Conservation (phyloP, 2,329 filamentous ascomycete species). For the Aspergillus calidoustus region DNA sequence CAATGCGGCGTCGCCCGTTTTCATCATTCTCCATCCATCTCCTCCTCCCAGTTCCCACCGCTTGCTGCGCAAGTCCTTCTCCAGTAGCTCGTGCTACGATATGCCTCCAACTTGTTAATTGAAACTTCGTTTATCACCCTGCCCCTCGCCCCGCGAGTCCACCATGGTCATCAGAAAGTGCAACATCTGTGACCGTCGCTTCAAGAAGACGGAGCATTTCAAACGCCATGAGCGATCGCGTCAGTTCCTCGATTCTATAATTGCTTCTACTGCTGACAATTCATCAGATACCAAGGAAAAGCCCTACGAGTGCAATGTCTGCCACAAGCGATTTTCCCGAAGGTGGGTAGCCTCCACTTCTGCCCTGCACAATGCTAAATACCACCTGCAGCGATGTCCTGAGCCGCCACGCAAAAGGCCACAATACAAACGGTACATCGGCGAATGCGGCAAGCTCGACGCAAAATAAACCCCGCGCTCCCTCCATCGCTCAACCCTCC, state of each 20-base stretch:
- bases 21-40: neutral
- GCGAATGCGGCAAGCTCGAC: constrained; percentile 15
- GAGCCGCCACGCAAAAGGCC: constrained; percentile 57
- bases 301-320: constrained; percentile 58
- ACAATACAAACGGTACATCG: constrained; percentile 38
- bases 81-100: neutral
- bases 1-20: neutral
- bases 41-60: neutral
- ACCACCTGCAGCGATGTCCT: constrained; percentile 49
- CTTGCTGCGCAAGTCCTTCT: neutral
- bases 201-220: constrained; percentile 61
- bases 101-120: constrained; percentile 6
- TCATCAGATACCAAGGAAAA: constrained; percentile 57
- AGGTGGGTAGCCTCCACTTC: constrained; percentile 44
- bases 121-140: neutral
- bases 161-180: constrained; percentile 51
- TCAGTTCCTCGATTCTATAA: constrained; percentile 38
- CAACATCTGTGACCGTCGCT: constrained; percentile 57
- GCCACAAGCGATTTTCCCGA: constrained; percentile 59
- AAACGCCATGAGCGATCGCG: constrained; percentile 61
- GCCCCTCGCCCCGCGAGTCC: constrained; percentile 20
- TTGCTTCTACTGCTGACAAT: neutral
- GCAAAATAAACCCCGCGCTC: constrained; percentile 40
- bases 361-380: constrained; percentile 18
- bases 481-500: constrained; percentile 28